Evolutionary conservation across 495 filamentous ascomycete species (phyloP), one percentile per base, ranked within the genome.

Genomic region (Thermochaetoides thermophila): DNA sequence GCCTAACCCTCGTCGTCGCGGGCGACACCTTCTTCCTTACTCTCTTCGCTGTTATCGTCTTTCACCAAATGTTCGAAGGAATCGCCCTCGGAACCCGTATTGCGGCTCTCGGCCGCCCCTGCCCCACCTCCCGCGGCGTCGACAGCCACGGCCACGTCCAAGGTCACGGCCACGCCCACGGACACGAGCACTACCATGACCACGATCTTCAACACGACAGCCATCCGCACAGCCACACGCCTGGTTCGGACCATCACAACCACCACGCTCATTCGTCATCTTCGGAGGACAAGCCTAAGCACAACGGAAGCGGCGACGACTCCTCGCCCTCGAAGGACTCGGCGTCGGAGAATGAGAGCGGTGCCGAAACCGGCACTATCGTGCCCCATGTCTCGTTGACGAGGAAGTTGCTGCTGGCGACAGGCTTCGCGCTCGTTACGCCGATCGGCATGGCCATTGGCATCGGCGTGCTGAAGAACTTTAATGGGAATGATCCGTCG

Each of bases 21-120:
- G 65, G 57, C 16, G 69, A 74, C 49, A 60, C 53, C 18, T 63
- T 59, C 44, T 75, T 75, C 56, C 48, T 57, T 27, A 67, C 63
- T 6, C 63, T 76, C 19, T 64, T 71, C 37, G 47, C 64, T 22
- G 73, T 74, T 25, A 71, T 76, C 31, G 43, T 73, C 31, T 74
- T 76, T 53, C 72, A 74, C 40, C 72, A 87, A 46, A 77, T 78
- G 47, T 84, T 86, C 34, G 81, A 86, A 57, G 80, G 81, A 13
- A 63, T 84, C 6, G 79, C 79, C 12, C 66, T 84, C 7, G 78
- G 79, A 4, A 69, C 76, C 7, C 72, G 78, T n/a, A 82, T 83
- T 38, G 71, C 77, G 3, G 65, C 67, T 0, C 59, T 79, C 16
- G 50, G 54, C 19, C 29, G 32, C 11, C 18, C 33, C 20, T 31